Evolutionary conservation across 257 asterid species (phyloP).

Genomic region (Marsdenia floribunda): DNA sequence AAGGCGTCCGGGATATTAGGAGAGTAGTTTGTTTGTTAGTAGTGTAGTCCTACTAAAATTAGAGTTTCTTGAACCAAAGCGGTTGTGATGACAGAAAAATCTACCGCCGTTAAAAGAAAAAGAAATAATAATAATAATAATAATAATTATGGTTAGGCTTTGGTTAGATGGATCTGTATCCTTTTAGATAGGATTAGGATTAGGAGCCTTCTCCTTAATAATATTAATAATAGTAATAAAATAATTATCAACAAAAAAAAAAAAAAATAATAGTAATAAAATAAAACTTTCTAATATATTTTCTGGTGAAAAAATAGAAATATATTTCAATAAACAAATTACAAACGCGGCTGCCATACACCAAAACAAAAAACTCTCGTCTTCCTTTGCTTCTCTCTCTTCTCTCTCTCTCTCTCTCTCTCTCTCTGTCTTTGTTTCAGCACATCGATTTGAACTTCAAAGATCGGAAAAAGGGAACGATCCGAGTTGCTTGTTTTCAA

Average conservation of each 20-base stretch:
- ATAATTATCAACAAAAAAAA: too few species aligned
- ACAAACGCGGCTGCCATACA: conserved; percentile 62
- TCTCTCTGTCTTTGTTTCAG: conserved; percentile 33
- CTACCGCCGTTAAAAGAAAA: conserved; percentile 14
- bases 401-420: conserved; percentile 21
- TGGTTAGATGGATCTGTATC: background rate
- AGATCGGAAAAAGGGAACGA: conserved; percentile 50
- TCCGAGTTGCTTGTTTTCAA: conserved; percentile 34
- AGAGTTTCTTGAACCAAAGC: background rate
- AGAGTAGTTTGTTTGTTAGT: background rate
- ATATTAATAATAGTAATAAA: too few species aligned
- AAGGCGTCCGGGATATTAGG: background rate
- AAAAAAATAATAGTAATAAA: too few species aligned
- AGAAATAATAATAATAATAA: too few species aligned
- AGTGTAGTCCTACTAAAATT: background rate
- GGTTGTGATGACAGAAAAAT: conserved; percentile 13
- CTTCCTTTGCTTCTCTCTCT: conserved; percentile 18
- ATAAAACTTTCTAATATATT: background rate
- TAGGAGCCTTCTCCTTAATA: too few species aligned
- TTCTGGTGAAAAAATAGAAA: background rate
- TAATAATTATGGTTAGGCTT: too few species aligned
- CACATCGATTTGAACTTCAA: conserved; percentile 53
- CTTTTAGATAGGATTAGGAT: background rate
- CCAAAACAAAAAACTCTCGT: conserved; percentile 33
- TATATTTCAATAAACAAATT: conserved; percentile 3